A percentile compares a stretch with the other conserved stretches of the same genome.
phyloP scores from a whole-genome alignment of 1,284 basidiomycete species.

The Microbotryomycetes sp. region DNA sequence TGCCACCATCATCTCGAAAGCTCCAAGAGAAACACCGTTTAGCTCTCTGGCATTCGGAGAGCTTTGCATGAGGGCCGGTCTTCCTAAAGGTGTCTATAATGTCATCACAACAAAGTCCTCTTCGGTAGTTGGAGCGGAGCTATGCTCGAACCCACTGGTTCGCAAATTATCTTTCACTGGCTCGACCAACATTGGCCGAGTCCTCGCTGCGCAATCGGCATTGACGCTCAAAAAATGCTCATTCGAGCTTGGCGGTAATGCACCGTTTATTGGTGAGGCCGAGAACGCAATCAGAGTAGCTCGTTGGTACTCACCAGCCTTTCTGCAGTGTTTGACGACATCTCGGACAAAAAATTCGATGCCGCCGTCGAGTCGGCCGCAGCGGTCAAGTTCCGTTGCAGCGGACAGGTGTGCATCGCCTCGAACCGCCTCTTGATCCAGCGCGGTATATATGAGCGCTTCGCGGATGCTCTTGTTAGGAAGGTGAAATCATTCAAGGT shows the following conservation, averaged over 20 bases:
- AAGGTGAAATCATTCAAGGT: constrained; percentile 79
- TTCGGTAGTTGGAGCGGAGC: constrained; percentile 67
- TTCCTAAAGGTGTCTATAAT: constrained; percentile 92
- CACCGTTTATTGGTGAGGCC: constrained; percentile 64
- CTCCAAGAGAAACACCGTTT: constrained; percentile 89
- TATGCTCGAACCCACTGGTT: constrained; percentile 40
- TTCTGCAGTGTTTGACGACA: constrained; percentile 75
- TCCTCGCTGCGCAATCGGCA: constrained; percentile 72
- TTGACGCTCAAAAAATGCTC: constrained; percentile 77
- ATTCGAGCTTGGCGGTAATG: constrained; percentile 56
- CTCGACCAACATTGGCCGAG: constrained; percentile 72
- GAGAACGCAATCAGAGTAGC: too few relatives aligned
- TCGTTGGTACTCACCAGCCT: background rate
- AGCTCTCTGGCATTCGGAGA: constrained; percentile 79
- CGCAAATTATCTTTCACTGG: constrained; percentile 84
- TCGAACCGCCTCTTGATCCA: constrained; percentile 22
- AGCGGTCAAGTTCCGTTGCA: constrained; percentile 59
- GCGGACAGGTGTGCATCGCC: constrained; percentile 20
- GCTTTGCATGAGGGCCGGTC: constrained; percentile 60
- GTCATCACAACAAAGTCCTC: constrained; percentile 75
- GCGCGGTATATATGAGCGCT: constrained; percentile 69
- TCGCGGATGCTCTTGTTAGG: constrained; percentile 69
- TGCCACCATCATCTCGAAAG: constrained; percentile 88
- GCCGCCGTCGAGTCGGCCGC: constrained; percentile 61
- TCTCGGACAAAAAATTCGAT: constrained; percentile 89